Evolutionary conservation across 768 basidiomycete species (phyloP).

Genomic region (Trametes punicea): DNA sequence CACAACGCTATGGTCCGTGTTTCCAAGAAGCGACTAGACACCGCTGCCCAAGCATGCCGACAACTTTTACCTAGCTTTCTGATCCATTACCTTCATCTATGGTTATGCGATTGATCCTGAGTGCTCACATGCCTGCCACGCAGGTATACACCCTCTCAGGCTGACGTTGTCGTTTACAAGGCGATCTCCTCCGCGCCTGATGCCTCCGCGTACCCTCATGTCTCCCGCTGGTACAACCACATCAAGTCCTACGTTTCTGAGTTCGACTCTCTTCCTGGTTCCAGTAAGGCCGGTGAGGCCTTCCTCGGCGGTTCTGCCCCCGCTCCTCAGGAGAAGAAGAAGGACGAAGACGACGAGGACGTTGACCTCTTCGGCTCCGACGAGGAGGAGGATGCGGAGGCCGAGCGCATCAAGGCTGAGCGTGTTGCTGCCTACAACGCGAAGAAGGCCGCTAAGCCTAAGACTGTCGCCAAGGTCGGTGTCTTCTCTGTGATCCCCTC

Average conservation of each 20-base stretch:
- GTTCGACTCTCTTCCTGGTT: slow-evolving; percentile 75
- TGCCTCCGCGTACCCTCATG: slow-evolving; percentile 64
- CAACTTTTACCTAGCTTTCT: slow-evolving; percentile 67
- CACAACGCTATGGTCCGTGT: slow-evolving; percentile 89
- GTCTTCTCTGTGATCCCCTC: slow-evolving; percentile 5
- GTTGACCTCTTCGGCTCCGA: slow-evolving; percentile 81
- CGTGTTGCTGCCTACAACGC: slow-evolving; percentile 91
- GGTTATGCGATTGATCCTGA: neutral
- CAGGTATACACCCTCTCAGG: slow-evolving; percentile 91
- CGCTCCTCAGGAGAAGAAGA: slow-evolving; percentile 41
- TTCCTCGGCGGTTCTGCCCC: slow-evolving; percentile 55
- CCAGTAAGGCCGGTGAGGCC: slow-evolving; percentile 75
- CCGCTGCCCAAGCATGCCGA: slow-evolving; percentile 78
- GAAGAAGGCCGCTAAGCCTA: slow-evolving; percentile 90
- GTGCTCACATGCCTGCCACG: neutral
- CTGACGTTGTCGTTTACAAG: slow-evolving; percentile 91
- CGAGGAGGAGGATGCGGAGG: slow-evolving; percentile 46
- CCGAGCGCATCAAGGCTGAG: slow-evolving; percentile 69
- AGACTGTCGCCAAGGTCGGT: slow-evolving; percentile 80
- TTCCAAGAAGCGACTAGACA: slow-evolving; percentile 95
- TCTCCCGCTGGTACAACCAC: slow-evolving; percentile 91
- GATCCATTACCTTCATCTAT: slow-evolving; percentile 35
- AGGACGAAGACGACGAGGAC: slow-evolving; percentile 39
- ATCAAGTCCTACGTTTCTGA: slow-evolving; percentile 84
- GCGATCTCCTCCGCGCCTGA: slow-evolving; percentile 66